Base-by-base conservation (phyloP, 768 basidiomycete genomes). In the Rhodotorula toruloides region DNA sequence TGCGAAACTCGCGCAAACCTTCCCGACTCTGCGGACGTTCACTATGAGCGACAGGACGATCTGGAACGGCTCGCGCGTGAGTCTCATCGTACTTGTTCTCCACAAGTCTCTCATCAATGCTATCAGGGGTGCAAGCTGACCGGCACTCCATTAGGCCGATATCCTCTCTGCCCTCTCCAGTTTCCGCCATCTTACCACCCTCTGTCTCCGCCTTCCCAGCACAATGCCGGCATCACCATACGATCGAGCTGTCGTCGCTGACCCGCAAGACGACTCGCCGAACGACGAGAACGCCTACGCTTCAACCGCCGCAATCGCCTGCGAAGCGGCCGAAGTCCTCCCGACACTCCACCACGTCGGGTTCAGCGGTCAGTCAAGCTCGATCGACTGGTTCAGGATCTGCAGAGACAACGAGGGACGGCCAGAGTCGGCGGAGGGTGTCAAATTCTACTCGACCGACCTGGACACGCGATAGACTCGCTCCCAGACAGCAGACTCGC, bases 311-410 rank as follows among this genome's bases (percentile, higher is more conserved):
- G 10, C 37, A 3, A 50, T 59, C 40, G 58, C 58, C 3, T 48
- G 39, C 48, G 58, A 59, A 17, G 47, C 47, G 12, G 58, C 58
- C 21, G 11, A 22, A 1, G 7, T 22, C 0, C 31, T 59, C 0
- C 58, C 48, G 3, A 25, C 8, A 1, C 48, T 59, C 12, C 39
- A n/a, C 7, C 48, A 21, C 9, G 39, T 50, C n/a, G 58, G 58
- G 2, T 59, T 59, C 31, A 50, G 37, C 19, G 58, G 48, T 21
- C 21, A 47, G 42, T 39, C 40, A 39, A 50, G 48, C 48, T 25
- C 14, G 39, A 14, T 40, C 13, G 58, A 59, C 36, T 59, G 58
- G 58, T n/a, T 59, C 4, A 19, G 39, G 37, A 29, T 59, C n/a
- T 21, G 25, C 3, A 22, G 48, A 25, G 27, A 49, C 27, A 13